Conservation (phyloP, 805 yeast species). For the Saccharomycopsis selenospora region DNA sequence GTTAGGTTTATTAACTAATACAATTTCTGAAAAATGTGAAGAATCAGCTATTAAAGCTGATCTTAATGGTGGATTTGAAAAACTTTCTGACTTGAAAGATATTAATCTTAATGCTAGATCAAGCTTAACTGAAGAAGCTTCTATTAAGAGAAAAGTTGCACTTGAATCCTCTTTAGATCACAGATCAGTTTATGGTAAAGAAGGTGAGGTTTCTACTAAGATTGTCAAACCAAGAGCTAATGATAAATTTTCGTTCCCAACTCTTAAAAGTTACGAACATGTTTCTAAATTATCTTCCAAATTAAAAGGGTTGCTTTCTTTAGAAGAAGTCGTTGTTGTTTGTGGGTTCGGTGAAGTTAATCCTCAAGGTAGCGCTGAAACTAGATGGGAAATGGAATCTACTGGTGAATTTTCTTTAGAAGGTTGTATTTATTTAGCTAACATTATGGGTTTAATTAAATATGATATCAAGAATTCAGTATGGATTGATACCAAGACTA, state of each 20-base stretch:
- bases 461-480: slow-evolving; percentile 75
- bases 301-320: slow-evolving; percentile 84
- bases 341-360: slow-evolving; percentile 98
- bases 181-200: slow-evolving; percentile 28
- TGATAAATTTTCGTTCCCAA: slow-evolving; percentile 90
- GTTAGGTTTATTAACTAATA: slow-evolving; percentile 86
- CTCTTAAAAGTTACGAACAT: slow-evolving; percentile 66
- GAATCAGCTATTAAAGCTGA: slow-evolving; percentile 94
- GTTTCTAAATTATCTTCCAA: slow-evolving; percentile 57
- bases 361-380: slow-evolving; percentile 99
- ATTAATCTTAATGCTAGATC: slow-evolving; percentile 73
- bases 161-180: slow-evolving; percentile 88
- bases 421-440: slow-evolving; percentile 98
- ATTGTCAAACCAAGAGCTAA: slow-evolving; percentile 86
- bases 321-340: slow-evolving; percentile 86
- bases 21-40: slow-evolving; percentile 80
- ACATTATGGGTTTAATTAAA: slow-evolving; percentile 98
- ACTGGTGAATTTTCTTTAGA: slow-evolving; percentile 90
- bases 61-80: slow-evolving; percentile 97
- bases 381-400: slow-evolving; percentile 99
- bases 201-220: slow-evolving; percentile 24
- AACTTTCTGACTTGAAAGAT: slow-evolving; percentile 83
- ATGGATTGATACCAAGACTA: slow-evolving; percentile 95
- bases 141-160: slow-evolving; percentile 90
- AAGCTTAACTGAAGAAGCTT: slow-evolving; percentile 65